Conservation (phyloP, 1,139 yeast genomes). For the Yamadazyma diddensiae region DNA sequence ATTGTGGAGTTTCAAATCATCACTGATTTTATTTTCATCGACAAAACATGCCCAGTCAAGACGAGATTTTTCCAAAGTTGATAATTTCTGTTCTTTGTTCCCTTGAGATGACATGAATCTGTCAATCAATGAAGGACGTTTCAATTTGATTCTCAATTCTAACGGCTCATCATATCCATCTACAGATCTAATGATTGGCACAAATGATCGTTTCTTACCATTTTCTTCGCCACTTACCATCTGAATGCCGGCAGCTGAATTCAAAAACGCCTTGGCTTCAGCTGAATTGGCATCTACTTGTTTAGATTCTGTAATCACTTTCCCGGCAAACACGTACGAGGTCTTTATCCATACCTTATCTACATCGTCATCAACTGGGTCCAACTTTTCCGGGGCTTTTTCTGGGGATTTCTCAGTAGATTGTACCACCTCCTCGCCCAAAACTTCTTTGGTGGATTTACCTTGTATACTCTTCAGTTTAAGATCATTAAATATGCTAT, state of each 20-base stretch:
- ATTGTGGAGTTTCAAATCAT: constrained; percentile 76
- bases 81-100: constrained; percentile 58
- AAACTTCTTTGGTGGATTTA: constrained; percentile 17
- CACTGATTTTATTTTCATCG: constrained; percentile 78
- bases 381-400: constrained; percentile 5
- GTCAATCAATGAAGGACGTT: constrained; percentile 75
- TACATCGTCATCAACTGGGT: constrained; percentile 5
- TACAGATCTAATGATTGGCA: constrained; percentile 36
- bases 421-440: constrained; percentile 30
- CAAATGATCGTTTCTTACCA: constrained; percentile 23
- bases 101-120: constrained; percentile 38
- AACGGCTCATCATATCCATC: constrained; percentile 30
- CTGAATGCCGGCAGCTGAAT: constrained; percentile 35
- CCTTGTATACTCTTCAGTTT: constrained; percentile 36
- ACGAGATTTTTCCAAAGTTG: constrained; percentile 88
- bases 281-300: constrained; percentile 75
- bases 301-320: constrained; percentile 71
- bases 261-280: constrained; percentile 80
- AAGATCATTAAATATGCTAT: constrained; percentile 32
- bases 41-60: constrained; percentile 96
- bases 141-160: constrained; percentile 43
- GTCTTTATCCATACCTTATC: constrained; percentile 66
- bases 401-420: constrained; percentile 17
- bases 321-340: constrained; percentile 88
- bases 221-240: constrained; percentile 10